phyloP scores from a whole-genome alignment of 257 asterid species.

The Cruciata laevipes region DNA sequence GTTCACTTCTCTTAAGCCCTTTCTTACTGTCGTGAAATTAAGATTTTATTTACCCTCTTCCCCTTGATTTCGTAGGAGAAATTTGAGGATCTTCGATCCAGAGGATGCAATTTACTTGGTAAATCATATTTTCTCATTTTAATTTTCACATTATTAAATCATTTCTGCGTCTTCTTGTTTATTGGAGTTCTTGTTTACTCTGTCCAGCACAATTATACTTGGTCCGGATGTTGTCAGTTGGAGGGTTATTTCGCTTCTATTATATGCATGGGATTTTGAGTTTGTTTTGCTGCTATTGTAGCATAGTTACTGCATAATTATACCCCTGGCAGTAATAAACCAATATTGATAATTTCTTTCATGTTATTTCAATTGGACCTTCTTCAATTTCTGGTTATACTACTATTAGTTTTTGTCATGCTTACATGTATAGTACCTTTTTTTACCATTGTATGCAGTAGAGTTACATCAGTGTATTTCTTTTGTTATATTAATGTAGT shows the following conservation, averaged over 20 bases:
- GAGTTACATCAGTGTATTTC: not conserved
- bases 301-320: no score
- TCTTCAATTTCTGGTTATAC: not conserved
- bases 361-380: not conserved
- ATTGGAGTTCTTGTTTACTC: not conserved
- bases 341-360: not conserved
- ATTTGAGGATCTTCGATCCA: slow-evolving; percentile 69
- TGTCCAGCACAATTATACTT: not conserved
- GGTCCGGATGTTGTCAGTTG: no score
- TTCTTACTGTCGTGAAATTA: not conserved
- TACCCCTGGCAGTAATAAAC: not conserved
- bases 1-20: not conserved
- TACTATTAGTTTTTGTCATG: not conserved
- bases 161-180: not conserved
- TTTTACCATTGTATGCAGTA: not conserved
- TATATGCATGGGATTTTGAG: not conserved
- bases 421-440: not conserved
- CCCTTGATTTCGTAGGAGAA: slow-evolving; percentile 54
- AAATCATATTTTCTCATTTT: slow-evolving; percentile 14
- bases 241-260: not conserved
- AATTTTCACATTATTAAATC: no score
- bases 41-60: slow-evolving; percentile 4
- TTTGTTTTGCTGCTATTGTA: not conserved
- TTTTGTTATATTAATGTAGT: not conserved
- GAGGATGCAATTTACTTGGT: slow-evolving; percentile 90